phyloP scores from a whole-genome alignment of 2,329 filamentous ascomycete genomes.

The Dactylonectria estremocensis region DNA sequence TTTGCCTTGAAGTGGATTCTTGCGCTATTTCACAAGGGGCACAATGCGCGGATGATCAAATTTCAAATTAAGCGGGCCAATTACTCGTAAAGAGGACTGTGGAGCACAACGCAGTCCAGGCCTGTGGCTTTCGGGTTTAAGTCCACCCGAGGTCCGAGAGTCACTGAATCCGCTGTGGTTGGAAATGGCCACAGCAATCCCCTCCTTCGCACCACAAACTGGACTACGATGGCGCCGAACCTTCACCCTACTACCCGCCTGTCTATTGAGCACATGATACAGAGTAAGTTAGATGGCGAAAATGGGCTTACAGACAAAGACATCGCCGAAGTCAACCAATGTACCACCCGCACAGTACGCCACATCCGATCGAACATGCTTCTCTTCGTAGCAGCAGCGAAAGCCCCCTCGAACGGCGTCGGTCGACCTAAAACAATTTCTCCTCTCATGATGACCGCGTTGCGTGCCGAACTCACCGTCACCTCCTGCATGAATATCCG shows the following conservation, averaged over 20 bases:
- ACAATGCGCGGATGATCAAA: no score
- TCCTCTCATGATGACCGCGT: conserved; percentile 1
- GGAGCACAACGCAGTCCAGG: no score
- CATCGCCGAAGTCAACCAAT: neutral
- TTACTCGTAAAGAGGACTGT: no score
- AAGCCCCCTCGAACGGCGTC: conserved; percentile 12
- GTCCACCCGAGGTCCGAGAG: no score
- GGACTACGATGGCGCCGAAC: conserved; percentile 3
- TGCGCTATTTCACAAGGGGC: no score
- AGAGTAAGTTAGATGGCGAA: conserved; percentile 7
- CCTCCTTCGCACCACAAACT: no score
- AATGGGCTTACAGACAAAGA: neutral
- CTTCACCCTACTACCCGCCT: neutral
- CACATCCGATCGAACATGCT: conserved; percentile 9
- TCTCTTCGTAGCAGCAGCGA: conserved; percentile 3
- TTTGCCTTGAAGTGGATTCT: no score
- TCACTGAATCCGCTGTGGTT: no score
- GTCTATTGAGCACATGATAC: conserved; percentile 4
- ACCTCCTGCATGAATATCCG: neutral
- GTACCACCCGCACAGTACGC: conserved; percentile 2
- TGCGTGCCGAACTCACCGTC: neutral
- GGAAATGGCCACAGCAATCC: no score
- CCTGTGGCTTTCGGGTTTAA: no score
- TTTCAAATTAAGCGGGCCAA: no score
- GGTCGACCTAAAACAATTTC: conserved; percentile 5